These are phyloP conservation scores for Prunus mume DNA, from an alignment of 306 rosid species.

Conservation along the genomic window DNA sequence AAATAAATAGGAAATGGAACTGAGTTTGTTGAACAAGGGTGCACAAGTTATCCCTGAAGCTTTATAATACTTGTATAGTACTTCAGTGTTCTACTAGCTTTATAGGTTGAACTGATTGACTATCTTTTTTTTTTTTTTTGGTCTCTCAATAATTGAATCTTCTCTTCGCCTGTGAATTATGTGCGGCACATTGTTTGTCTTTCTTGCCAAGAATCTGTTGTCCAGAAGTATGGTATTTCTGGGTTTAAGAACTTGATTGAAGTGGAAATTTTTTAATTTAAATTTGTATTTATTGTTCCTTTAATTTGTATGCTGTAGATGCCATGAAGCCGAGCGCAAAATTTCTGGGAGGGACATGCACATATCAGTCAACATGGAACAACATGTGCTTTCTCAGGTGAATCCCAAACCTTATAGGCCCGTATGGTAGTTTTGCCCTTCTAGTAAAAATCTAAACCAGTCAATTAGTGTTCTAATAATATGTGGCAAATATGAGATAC, in stretches of 20 bases:
- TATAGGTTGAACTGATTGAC: not conserved
- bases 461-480: not conserved
- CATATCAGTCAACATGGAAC: constrained; percentile 34
- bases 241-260: not conserved
- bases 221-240: not conserved
- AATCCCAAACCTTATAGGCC: constrained; percentile 8
- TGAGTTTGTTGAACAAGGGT: not conserved
- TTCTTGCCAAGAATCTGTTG: not conserved
- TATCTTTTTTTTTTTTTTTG: not conserved
- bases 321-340: constrained; percentile 18
- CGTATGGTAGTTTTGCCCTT: not conserved
- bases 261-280: not conserved
- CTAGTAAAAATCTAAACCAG: not conserved
- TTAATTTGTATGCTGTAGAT: constrained; percentile 20
- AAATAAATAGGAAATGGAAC: not conserved
- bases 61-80: no score
- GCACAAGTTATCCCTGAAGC: no score
- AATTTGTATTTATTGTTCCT: constrained; percentile 5
- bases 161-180: not conserved
- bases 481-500: not conserved
- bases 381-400: constrained; percentile 44
- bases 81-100: not conserved
- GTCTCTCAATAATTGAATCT: not conserved
- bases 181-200: not conserved
- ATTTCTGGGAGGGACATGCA: constrained; percentile 27